Evolutionary conservation across 2,329 filamentous ascomycete species (phyloP), one percentile per base, ranked within the genome.

Genomic region (Hypoxylon sp.): DNA sequence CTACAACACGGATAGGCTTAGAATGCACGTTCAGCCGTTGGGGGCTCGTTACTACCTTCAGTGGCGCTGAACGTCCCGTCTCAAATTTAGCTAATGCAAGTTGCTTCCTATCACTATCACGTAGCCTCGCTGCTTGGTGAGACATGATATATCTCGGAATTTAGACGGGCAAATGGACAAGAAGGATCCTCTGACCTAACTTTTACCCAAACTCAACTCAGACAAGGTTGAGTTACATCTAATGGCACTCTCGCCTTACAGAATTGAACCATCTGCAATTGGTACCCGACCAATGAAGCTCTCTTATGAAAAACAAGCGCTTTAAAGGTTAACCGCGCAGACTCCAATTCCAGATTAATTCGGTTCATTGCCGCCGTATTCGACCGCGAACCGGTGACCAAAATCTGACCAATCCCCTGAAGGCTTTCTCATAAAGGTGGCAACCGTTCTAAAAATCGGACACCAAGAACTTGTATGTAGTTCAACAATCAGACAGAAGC

Each of bases 71-170:
- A 43, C 43, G 30, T 52, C 11, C 50, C 30, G 41, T 43, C 28
- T 53, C 13, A n/a, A 45, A 21, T 38, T 32, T 49, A 2, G 63
- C 36, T 53, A 46, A 65, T 60, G 50, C 62, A 65, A 60, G 38
- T 34, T 48, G 28, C 17, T 60, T 25, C 13, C 10, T n/a, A 49
- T 56, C 46, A 43, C 43, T 32, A 62, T 60, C 58, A 63, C 48
- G n/a, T 55, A 21, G 49, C 48, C 58, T 45, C 36, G 41, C 43
- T 34, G 30, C 43, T 30, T 52, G 34, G 13, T 36, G 32, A 34
- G 36, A 52, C 48, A 25, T 53, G 30, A 60, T 46, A n/a, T 38
- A 51, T 6, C 11, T 46, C 32, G 30, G 21, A 21, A 21, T 21
- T 43, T 21, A 11, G 38, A 43, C 38, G 17, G 38, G 38, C 7